Percentiles rank a stretch among this genome's conserved stretches.
Conservation (phyloP, 2,329 filamentous ascomycete species). For the Amylocarpus encephaloides region DNA sequence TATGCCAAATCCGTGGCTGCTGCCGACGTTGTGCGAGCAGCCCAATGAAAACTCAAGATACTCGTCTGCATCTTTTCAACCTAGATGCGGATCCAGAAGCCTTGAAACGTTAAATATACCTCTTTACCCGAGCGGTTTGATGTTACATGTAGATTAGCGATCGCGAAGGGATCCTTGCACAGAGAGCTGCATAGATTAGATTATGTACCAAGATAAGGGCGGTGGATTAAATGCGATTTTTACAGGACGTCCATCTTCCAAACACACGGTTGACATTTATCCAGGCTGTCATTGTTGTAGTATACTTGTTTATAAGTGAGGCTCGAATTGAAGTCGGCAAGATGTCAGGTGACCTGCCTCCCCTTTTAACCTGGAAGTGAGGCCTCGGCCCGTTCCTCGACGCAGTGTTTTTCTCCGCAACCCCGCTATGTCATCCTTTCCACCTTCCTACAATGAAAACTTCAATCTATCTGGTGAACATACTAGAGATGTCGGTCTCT, state of each 20-base stretch:
- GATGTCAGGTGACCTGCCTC: background rate
- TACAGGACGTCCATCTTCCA: background rate
- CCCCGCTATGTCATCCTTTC: background rate
- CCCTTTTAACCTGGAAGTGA: background rate
- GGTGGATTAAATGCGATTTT: background rate
- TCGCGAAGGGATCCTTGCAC: background rate
- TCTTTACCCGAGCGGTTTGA: no score
- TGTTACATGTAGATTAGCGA: background rate
- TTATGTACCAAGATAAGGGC: background rate
- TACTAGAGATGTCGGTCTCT: constrained; percentile 1
- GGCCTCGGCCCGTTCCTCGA: background rate
- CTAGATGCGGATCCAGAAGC: no score
- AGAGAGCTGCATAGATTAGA: background rate
- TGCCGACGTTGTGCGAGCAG: no score
- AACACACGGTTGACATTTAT: no score
- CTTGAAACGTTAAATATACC: no score
- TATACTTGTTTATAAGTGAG: background rate
- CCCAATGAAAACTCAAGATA: no score
- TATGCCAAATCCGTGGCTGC: no score
- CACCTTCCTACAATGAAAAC: background rate
- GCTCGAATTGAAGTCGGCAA: background rate
- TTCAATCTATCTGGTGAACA: background rate
- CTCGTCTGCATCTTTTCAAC: no score
- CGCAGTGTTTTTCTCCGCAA: background rate
- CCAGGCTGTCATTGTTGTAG: no score